phyloP scores from a whole-genome alignment of 768 basidiomycete species.

The Termitomyces sp. region DNA sequence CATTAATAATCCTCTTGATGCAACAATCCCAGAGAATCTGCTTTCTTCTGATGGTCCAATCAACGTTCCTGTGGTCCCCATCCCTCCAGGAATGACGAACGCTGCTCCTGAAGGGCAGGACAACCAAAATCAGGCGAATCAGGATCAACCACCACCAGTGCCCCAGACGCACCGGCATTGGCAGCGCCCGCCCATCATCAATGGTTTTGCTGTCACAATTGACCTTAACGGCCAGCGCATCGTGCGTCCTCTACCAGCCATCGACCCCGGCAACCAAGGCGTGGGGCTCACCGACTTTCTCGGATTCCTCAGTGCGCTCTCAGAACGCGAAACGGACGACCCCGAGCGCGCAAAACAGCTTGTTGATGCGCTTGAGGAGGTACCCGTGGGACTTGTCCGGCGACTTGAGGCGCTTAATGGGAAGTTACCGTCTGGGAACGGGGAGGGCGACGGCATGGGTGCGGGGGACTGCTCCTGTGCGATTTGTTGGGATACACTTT shows the following conservation, averaged over 20 bases:
- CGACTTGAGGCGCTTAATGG: constrained; percentile 52
- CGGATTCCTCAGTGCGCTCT: constrained; percentile 16
- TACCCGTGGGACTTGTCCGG: constrained; percentile 61
- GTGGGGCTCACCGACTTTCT: constrained; percentile 14
- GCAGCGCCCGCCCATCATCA: constrained; percentile 4
- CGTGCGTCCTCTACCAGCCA: constrained; percentile 9
- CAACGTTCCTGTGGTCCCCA: not conserved
- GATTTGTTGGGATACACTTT: constrained; percentile 69
- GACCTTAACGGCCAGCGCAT: constrained; percentile 14
- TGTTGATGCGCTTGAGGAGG: constrained; percentile 58
- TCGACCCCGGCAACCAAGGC: not conserved
- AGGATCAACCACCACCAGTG: not conserved
- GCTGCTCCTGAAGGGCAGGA: not conserved
- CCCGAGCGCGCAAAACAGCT: constrained; percentile 63
- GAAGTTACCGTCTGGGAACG: constrained; percentile 25
- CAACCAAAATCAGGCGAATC: not conserved
- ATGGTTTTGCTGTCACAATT: constrained; percentile 19
- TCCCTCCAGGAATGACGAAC: not conserved
- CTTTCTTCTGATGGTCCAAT: not conserved
- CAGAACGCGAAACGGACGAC: constrained; percentile 45
- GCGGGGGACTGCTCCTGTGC: constrained; percentile 52
- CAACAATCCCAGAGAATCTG: not conserved
- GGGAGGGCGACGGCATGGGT: constrained; percentile 19
- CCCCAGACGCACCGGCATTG: not conserved
- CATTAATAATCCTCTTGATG: constrained; percentile 21